These are phyloP conservation scores for Cicer arietinum DNA, from an alignment of 306 rosid genomes.

Conservation along the genomic window DNA sequence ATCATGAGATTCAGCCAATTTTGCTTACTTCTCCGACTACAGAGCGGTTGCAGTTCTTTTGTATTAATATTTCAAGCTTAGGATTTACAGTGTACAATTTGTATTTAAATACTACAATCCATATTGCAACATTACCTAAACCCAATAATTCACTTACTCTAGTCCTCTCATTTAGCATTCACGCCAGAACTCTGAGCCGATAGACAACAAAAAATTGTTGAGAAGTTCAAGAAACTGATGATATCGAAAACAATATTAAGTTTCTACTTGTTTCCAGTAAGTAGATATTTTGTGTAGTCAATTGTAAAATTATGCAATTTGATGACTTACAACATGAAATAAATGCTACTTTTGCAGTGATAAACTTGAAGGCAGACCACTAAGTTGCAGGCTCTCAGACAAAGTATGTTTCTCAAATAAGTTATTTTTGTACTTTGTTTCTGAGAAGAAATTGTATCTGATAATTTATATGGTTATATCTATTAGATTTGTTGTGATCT, in stretches of 20 bases:
- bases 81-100: too few relatives aligned
- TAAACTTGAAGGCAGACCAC: slow-evolving; percentile 89
- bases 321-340: background rate
- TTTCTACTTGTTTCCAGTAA: slow-evolving; percentile 14
- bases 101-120: too few relatives aligned
- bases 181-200: slow-evolving; percentile 32
- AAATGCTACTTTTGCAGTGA: slow-evolving; percentile 60
- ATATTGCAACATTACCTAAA: too few relatives aligned
- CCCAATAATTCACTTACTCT: too few relatives aligned
- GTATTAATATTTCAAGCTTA: too few relatives aligned
- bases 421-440: slow-evolving; percentile 24
- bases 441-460: slow-evolving; percentile 28
- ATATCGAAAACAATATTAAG: background rate
- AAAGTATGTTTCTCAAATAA: slow-evolving; percentile 65
- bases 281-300: background rate
- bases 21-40: too few relatives aligned
- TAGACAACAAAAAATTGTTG: slow-evolving; percentile 18
- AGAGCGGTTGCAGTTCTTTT: too few relatives aligned
- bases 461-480: slow-evolving; percentile 22
- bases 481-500: slow-evolving; percentile 39
- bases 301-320: background rate
- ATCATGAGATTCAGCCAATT: too few relatives aligned
- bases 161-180: too few relatives aligned
- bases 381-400: slow-evolving; percentile 90
- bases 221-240: background rate